Percentiles rank a stretch among this genome's conserved stretches.
These are phyloP conservation scores for Rhododendron simsii DNA, from an alignment of 148 eudicot species.

Conservation along the genomic window DNA sequence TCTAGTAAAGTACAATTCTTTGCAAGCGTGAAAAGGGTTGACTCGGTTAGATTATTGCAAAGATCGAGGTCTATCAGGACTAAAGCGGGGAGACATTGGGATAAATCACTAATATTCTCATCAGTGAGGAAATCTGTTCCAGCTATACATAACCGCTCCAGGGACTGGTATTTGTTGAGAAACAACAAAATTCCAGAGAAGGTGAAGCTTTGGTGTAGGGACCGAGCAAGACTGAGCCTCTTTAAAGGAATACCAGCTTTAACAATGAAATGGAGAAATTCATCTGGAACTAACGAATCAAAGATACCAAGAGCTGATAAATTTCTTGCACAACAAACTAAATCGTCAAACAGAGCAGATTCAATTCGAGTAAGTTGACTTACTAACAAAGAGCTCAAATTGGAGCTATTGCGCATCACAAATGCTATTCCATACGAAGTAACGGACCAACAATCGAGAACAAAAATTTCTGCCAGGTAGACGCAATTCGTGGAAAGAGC, in stretches of 20 bases:
- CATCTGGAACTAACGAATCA: slow-evolving; percentile 42
- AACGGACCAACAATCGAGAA: slow-evolving; percentile 43
- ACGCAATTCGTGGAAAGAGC: slow-evolving; percentile 40
- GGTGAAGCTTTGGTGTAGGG: slow-evolving; percentile 23
- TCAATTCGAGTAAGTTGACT: no score
- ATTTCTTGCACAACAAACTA: slow-evolving; percentile 21
- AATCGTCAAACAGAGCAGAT: not conserved
- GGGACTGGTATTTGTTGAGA: slow-evolving; percentile 26
- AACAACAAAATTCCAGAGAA: slow-evolving; percentile 38
- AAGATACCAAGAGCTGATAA: slow-evolving; percentile 37
- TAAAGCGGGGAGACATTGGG: slow-evolving; percentile 33
- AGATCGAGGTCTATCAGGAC: slow-evolving; percentile 37
- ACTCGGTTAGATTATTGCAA: slow-evolving; percentile 34
- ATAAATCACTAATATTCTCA: slow-evolving; percentile 27
- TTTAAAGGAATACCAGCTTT: slow-evolving; percentile 49
- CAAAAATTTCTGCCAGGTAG: slow-evolving; percentile 41
- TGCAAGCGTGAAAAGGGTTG: slow-evolving; percentile 36
- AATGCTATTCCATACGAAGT: slow-evolving; percentile 35
- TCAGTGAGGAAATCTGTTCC: slow-evolving; percentile 36
- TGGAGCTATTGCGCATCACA: slow-evolving; percentile 24
- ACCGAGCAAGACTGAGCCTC: slow-evolving; percentile 34
- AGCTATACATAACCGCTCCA: slow-evolving; percentile 40
- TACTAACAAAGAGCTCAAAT: slow-evolving; percentile 21
- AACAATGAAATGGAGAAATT: slow-evolving; percentile 35
- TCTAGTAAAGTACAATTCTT: slow-evolving; percentile 43